Evolutionary conservation across 1,139 yeast species (phyloP).

Genomic region (Taiozyma sp.): DNA sequence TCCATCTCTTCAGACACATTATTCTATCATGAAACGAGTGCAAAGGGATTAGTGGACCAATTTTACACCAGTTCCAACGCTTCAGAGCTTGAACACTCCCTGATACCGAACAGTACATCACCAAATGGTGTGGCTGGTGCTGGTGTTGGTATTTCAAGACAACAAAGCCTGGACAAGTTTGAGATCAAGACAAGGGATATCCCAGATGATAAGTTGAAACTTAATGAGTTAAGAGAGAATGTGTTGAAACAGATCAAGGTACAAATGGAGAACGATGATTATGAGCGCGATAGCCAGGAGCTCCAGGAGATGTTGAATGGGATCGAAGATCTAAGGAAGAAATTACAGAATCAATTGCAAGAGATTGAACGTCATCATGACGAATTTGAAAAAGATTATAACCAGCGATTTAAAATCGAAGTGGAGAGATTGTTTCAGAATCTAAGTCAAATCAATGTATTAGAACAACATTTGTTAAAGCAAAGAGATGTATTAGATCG

Average conservation of each 20-base stretch:
- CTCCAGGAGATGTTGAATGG: background rate
- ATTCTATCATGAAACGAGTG: background rate
- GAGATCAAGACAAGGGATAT: background rate
- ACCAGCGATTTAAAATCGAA: background rate
- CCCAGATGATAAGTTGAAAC: background rate
- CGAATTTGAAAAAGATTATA: background rate
- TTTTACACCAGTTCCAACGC: background rate
- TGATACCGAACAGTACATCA: too few relatives aligned
- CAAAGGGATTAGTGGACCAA: background rate
- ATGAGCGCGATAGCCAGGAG: background rate
- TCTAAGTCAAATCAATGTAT: background rate
- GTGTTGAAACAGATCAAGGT: background rate
- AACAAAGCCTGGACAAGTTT: background rate
- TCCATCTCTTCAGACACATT: background rate
- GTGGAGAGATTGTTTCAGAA: background rate
- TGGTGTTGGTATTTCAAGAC: background rate
- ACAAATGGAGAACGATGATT: background rate
- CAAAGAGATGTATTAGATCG: conserved; percentile 1
- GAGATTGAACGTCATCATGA: background rate
- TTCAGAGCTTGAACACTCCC: background rate
- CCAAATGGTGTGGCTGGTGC: too few relatives aligned
- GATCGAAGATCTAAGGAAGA: background rate
- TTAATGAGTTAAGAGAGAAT: background rate
- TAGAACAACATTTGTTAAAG: background rate
- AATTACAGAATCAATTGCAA: background rate